Percentiles rank a stretch among this genome's conserved stretches.
Evolutionary conservation across 2,329 filamentous ascomycete genomes (phyloP).

Genomic region (Alternaria angustiovoidea): DNA sequence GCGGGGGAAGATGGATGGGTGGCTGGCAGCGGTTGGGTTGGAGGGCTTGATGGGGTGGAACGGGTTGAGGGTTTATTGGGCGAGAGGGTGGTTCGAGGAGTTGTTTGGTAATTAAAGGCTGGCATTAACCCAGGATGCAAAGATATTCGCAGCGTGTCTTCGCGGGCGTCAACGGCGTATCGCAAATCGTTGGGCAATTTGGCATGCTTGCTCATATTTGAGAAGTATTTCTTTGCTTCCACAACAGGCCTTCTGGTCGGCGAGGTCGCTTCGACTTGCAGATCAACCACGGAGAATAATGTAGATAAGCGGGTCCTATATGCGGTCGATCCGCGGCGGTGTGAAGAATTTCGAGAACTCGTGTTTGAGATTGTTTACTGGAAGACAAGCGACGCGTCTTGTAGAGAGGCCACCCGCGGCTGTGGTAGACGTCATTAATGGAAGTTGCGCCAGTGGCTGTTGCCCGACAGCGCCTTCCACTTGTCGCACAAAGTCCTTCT

Average conservation of each 20-base stretch:
- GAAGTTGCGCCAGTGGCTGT: neutral
- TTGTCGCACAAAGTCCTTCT: neutral
- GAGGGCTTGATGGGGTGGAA: neutral
- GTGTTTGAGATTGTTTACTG: neutral
- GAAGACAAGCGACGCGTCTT: neutral
- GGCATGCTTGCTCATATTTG: conserved; percentile 5
- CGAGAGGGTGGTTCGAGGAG: neutral
- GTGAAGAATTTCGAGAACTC: neutral
- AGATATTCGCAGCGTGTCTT: neutral
- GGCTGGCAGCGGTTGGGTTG: neutral
- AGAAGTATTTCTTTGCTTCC: conserved; percentile 4
- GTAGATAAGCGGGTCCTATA: neutral
- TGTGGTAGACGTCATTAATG: neutral
- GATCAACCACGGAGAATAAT: conserved; percentile 3
- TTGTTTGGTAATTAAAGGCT: neutral
- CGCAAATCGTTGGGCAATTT: neutral
- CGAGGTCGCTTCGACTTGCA: conserved; percentile 11
- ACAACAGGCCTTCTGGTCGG: conserved; percentile 12
- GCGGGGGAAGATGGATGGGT: neutral
- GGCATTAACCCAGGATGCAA: neutral
- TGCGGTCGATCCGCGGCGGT: neutral
- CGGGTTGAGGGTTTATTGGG: neutral
- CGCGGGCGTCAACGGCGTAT: neutral
- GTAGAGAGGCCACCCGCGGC: neutral
- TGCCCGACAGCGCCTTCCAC: neutral